A percentile compares a stretch with the other conserved stretches of the same genome.
Evolutionary conservation across 2,329 filamentous ascomycete species (phyloP).

Genomic region (Trichoderma aggressivum): DNA sequence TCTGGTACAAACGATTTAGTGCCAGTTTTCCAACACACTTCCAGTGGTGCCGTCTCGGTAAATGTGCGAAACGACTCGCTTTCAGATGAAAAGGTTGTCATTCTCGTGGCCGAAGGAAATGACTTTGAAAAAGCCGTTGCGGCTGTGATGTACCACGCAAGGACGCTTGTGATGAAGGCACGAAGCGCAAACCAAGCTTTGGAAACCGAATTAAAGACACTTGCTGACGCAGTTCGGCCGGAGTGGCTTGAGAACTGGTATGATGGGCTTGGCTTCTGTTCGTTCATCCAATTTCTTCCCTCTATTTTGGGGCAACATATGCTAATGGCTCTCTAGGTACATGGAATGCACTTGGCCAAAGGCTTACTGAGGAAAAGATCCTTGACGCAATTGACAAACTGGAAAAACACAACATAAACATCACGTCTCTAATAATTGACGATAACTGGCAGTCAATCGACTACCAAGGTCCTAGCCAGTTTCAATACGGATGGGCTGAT

Average conservation of each 20-base stretch:
- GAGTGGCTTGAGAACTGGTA: constrained; percentile 86
- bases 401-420: constrained; percentile 66
- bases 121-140: constrained; percentile 73
- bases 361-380: constrained; percentile 77
- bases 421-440: constrained; percentile 88
- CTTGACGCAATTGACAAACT: constrained; percentile 70
- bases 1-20: constrained; percentile 70
- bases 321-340: constrained; percentile 52
- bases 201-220: constrained; percentile 44
- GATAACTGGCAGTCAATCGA: constrained; percentile 91
- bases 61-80: constrained; percentile 69
- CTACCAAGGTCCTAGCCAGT: constrained; percentile 47
- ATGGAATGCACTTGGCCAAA: constrained; percentile 88
- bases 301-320: too few relatives aligned
- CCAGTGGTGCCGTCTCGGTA: constrained; percentile 63
- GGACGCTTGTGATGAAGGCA: constrained; percentile 46
- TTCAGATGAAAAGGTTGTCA: constrained; percentile 50
- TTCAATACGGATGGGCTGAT: constrained; percentile 65
- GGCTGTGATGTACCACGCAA: constrained; percentile 83
- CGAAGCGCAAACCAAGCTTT: constrained; percentile 43
- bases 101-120: constrained; percentile 69
- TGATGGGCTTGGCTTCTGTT: constrained; percentile 87
- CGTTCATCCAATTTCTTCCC: constrained; percentile 26
- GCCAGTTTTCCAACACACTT: constrained; percentile 64
- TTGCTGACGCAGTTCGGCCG: constrained; percentile 49